A percentile compares a stretch with the other conserved stretches of the same genome.
Evolutionary conservation across 2,329 filamentous ascomycete genomes (phyloP).

Genomic region (Verticillium zaregamsianum): DNA sequence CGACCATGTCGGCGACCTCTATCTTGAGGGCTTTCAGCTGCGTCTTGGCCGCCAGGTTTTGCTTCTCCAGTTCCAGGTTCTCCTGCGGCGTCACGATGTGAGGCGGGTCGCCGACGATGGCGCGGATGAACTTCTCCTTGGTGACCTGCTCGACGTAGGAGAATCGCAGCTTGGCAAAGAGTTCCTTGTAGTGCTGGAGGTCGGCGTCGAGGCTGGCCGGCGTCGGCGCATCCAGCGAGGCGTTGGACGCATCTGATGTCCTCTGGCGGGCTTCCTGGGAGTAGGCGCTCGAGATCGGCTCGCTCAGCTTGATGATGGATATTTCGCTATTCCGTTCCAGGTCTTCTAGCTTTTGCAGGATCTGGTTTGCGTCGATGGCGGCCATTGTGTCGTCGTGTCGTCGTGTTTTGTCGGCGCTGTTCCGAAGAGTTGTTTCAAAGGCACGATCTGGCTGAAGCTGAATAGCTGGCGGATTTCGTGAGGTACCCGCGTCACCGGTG

Average conservation of each 20-base stretch:
- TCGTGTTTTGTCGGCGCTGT: not conserved
- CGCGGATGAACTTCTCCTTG: constrained; percentile 94
- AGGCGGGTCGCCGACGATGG: constrained; percentile 86
- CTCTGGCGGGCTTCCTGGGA: constrained; percentile 41
- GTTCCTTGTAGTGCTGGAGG: constrained; percentile 84
- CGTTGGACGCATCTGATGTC: constrained; percentile 68
- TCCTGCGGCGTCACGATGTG: constrained; percentile 78
- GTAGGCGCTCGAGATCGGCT: constrained; percentile 60
- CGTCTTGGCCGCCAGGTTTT: constrained; percentile 67
- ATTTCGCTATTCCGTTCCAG: constrained; percentile 58
- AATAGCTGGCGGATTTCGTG: not conserved
- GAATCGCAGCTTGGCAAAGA: constrained; percentile 94
- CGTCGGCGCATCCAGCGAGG: constrained; percentile 61
- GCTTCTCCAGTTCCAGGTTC: constrained; percentile 70
- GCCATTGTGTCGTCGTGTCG: constrained; percentile 20
- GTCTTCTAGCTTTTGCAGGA: constrained; percentile 44
- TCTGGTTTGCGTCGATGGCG: constrained; percentile 28
- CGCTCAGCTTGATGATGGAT: constrained; percentile 72
- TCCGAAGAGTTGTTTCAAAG: not conserved
- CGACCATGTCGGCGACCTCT: constrained; percentile 70
- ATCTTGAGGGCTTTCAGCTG: constrained; percentile 75
- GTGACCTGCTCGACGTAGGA: constrained; percentile 98
- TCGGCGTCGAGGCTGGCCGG: constrained; percentile 79
- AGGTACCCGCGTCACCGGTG: not conserved
- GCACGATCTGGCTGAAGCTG: not conserved